These are phyloP conservation scores for Inonotus obliquus DNA, from an alignment of 1,284 basidiomycete genomes.

Conservation along the genomic window DNA sequence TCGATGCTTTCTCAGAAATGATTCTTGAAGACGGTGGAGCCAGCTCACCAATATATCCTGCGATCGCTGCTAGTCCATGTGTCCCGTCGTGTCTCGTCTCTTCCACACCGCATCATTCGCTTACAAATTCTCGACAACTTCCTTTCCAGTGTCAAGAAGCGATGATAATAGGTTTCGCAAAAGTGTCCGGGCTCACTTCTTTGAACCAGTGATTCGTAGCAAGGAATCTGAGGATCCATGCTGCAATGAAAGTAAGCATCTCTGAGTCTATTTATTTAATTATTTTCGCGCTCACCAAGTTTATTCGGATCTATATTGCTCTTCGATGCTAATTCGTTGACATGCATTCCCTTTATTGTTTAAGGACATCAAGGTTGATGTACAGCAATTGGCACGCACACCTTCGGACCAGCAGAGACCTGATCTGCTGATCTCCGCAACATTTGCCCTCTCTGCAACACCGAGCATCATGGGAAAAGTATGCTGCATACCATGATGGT, in stretches of 20 bases:
- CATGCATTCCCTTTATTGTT: conserved; percentile 19
- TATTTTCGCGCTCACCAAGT: conserved; percentile 17
- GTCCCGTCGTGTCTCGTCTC: conserved; percentile 18
- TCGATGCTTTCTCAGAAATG: conserved; percentile 12
- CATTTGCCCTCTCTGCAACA: no score
- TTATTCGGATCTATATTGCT: conserved; percentile 19
- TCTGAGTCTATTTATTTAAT: no score
- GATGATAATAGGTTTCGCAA: conserved; percentile 32
- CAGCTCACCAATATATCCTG: conserved; percentile 7
- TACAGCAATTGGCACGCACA: no score
- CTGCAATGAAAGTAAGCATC: conserved; percentile 17
- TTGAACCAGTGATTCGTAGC: conserved; percentile 30
- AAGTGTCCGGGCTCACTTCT: conserved; percentile 32
- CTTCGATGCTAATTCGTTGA: conserved; percentile 21
- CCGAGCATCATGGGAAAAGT: no score
- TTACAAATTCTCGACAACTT: no score
- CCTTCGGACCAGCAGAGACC: no score
- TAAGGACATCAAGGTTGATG: no score
- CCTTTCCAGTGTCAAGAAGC: conserved; percentile 27
- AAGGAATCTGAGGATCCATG: conserved; percentile 29
- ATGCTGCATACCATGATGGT: no score
- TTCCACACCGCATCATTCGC: no score
- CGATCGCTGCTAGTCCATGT: conserved; percentile 17
- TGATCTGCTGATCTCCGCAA: no score
- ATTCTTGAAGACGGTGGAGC: not conserved